Conservation (phyloP, 176 grass and related monocot genomes). For the Alopecurus myosuroides region DNA sequence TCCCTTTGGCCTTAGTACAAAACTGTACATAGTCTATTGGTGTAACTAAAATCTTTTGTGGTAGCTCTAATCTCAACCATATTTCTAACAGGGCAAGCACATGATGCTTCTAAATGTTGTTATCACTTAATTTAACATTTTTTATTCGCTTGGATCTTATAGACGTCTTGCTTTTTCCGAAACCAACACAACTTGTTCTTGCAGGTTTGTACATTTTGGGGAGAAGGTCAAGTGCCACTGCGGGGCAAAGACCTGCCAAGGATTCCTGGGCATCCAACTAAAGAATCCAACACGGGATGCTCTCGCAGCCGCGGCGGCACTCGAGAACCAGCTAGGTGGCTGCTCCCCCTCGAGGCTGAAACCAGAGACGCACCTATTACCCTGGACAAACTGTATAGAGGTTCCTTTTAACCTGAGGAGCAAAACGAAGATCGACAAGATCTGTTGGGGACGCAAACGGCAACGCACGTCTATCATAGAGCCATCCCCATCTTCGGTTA, state of each 20-base stretch:
- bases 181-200: not conserved
- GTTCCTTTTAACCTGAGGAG: conserved; percentile 55
- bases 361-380: conserved; percentile 29
- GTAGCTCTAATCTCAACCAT: no score
- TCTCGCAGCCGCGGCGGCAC: not conserved
- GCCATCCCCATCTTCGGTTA: conserved; percentile 18
- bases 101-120: no score
- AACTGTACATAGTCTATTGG: no score
- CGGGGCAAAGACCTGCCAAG: conserved; percentile 73
- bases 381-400: conserved; percentile 62
- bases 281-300: conserved; percentile 38
- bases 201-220: conserved; percentile 95
- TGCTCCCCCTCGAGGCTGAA: conserved; percentile 13
- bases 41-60: no score
- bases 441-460: conserved; percentile 56
- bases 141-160: not conserved
- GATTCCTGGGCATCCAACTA: conserved; percentile 77
- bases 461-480: conserved; percentile 32
- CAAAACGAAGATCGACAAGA: conserved; percentile 38
- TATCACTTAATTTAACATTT: no score
- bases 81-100: no score
- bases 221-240: conserved; percentile 79
- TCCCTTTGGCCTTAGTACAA: no score
- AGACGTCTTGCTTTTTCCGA: not conserved
- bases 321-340: not conserved